Percentiles rank a stretch among this genome's conserved stretches.
These are phyloP conservation scores for Leishmania gerbilli DNA, from an alignment of 208 protist genomes.

Conservation along the genomic window DNA sequence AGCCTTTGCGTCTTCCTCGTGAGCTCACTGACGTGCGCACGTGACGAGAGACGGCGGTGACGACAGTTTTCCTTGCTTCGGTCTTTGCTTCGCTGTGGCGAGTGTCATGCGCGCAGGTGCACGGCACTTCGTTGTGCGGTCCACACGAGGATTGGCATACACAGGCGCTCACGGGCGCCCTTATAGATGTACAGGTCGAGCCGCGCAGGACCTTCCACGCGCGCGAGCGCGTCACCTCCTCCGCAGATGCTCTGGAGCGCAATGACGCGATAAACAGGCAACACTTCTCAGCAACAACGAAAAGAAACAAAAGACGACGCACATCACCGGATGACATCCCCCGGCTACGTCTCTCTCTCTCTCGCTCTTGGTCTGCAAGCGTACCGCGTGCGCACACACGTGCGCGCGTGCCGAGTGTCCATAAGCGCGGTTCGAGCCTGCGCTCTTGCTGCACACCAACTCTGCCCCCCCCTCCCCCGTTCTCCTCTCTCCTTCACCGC, in stretches of 20 bases:
- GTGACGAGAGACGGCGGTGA: not conserved
- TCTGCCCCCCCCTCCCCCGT: not conserved
- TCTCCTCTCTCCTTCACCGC: not conserved
- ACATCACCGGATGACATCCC: not conserved
- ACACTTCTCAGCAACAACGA: not conserved
- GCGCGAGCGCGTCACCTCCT: not conserved
- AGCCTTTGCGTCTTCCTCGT: not conserved
- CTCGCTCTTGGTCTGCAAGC: not conserved
- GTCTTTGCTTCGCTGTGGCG: not conserved
- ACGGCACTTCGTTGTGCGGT: not conserved
- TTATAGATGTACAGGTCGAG: constrained; percentile 1
- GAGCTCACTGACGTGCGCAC: not conserved
- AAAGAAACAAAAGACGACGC: not conserved
- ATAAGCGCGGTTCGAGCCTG: not conserved
- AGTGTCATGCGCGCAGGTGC: not conserved
- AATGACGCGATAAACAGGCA: not conserved
- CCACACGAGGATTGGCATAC: not conserved
- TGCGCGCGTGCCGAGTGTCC: not conserved
- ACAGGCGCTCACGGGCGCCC: not conserved
- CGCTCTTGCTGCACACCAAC: not conserved
- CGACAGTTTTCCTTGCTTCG: not conserved
- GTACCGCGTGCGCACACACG: not conserved
- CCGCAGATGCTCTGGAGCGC: not conserved
- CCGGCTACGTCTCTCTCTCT: not conserved
- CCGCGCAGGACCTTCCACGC: not conserved